These are phyloP conservation scores for Amaranthus cruentus DNA, from an alignment of 148 eudicot species.

Conservation along the genomic window DNA sequence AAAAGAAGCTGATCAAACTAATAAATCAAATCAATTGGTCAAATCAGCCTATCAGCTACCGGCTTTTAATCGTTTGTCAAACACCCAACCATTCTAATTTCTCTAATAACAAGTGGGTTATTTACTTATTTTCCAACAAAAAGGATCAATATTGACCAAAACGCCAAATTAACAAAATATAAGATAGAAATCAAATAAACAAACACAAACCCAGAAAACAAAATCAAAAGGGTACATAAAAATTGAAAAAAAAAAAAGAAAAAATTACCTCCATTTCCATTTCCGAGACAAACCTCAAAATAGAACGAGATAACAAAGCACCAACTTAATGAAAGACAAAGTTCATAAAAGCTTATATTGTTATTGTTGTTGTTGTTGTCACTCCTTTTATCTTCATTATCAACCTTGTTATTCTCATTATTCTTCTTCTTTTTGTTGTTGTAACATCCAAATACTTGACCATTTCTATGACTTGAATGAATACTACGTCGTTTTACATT, in stretches of 20 bases:
- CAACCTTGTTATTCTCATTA: conserved; percentile 12
- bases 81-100: too few species aligned
- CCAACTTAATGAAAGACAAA: conserved; percentile 57
- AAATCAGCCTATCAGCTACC: too few species aligned
- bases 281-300: conserved; percentile 53
- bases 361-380: neutral
- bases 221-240: neutral
- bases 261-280: conserved; percentile 50
- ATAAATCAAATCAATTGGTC: too few species aligned
- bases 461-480: neutral
- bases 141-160: conserved; percentile 4
- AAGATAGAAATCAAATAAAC: neutral
- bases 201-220: neutral
- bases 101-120: too few species aligned
- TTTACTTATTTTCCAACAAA: too few species aligned
- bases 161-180: neutral
- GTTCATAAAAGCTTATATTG: conserved; percentile 31
- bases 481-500: conserved; percentile 17
- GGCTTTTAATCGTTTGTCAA: too few species aligned
- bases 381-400: conserved; percentile 7
- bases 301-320: conserved; percentile 52
- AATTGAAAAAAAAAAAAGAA: neutral
- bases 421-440: conserved; percentile 2
- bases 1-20: too few species aligned
- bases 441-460: neutral